Base-by-base conservation (phyloP, 2,329 filamentous ascomycete species). In the Waltergamsia citrina region DNA sequence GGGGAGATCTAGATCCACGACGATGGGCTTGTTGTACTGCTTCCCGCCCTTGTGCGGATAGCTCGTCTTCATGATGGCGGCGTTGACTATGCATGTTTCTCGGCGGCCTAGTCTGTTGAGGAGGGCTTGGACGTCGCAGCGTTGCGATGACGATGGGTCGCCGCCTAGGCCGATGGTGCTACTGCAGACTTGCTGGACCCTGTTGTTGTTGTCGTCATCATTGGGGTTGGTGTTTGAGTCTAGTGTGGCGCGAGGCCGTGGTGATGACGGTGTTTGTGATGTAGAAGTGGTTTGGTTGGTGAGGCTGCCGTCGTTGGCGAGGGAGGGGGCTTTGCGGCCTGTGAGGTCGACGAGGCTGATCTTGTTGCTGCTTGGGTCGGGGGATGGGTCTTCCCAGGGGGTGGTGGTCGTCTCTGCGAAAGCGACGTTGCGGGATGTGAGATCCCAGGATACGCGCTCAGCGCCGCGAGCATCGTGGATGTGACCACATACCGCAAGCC, bases 61-160 rank as follows among this genome's bases (percentile, higher is more conserved):
- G 40, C 71, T 78, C 16, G 67, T 77, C 28, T 75, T 76, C 66
- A 82, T 71, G 41, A 88, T 78, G 15, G 85, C 78, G 19, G 83
- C 83, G 57, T 94, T 93, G 44, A 92, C 71, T 34, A 93, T 62
- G 50, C 78, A 88, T 2, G 84, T 92, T 60, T 90, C 81, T 18
- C 22, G 14, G 15, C 31, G 20, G 5, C 64, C 61, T 43, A 58
- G 51, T 20, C 65, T 53, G 3, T 61, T 62, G 3, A 43, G 42
- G 24, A 69, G 49, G 4, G 60, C 63, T 29, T 45, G 46, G 21
- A 51, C 43, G 42, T 71, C 63, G 38, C 58, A 62, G 23, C 62
- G 52, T 23, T 44, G 47, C 14, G 63, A 65, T 12, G 57, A 59
- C 16, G 44, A 46, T 35, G 62, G 56, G 33, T 61, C 45, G 5